These are phyloP conservation scores for Fusarium marasasianum DNA, from an alignment of 2,329 filamentous ascomycete genomes.

Conservation along the genomic window DNA sequence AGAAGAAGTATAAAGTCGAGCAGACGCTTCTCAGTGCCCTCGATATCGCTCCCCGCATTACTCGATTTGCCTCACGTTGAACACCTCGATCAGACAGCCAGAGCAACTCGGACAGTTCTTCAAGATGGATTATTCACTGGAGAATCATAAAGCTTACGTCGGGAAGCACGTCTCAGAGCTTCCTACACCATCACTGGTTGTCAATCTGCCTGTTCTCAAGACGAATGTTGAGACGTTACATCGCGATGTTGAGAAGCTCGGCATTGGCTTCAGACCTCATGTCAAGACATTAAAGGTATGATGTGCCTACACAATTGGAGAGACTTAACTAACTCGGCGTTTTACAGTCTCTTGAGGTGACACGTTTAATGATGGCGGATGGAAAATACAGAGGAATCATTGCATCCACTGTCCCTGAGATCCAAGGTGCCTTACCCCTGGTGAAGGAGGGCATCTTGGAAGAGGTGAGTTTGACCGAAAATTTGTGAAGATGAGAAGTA, in stretches of 20 bases:
- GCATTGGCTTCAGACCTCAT: slow-evolving; percentile 53
- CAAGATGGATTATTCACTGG: slow-evolving; percentile 40
- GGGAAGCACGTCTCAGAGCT: slow-evolving; percentile 47
- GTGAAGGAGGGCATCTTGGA: slow-evolving; percentile 52
- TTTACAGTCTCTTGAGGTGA: slow-evolving; percentile 48
- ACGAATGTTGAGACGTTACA: slow-evolving; percentile 50
- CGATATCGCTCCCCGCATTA: neutral
- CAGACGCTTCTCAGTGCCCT: neutral
- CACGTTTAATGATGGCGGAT: slow-evolving; percentile 52
- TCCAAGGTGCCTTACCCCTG: slow-evolving; percentile 51
- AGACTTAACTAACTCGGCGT: neutral
- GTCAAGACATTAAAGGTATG: slow-evolving; percentile 57
- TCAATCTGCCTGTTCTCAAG: slow-evolving; percentile 51
- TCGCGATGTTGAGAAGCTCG: slow-evolving; percentile 50
- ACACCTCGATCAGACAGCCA: neutral
- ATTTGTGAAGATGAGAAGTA: neutral
- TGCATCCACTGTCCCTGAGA: slow-evolving; percentile 53
- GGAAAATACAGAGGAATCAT: slow-evolving; percentile 51
- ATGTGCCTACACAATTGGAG: accelerated
- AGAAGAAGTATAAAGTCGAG: neutral
- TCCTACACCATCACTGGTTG: slow-evolving; percentile 51
- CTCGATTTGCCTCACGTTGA: neutral
- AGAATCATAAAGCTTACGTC: slow-evolving; percentile 49
- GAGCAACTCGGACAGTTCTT: neutral
- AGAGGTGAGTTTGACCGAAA: slow-evolving; percentile 42